Evolutionary conservation across 2,329 filamentous ascomycete genomes (phyloP).

Genomic region (Apiospora phragmitis): DNA sequence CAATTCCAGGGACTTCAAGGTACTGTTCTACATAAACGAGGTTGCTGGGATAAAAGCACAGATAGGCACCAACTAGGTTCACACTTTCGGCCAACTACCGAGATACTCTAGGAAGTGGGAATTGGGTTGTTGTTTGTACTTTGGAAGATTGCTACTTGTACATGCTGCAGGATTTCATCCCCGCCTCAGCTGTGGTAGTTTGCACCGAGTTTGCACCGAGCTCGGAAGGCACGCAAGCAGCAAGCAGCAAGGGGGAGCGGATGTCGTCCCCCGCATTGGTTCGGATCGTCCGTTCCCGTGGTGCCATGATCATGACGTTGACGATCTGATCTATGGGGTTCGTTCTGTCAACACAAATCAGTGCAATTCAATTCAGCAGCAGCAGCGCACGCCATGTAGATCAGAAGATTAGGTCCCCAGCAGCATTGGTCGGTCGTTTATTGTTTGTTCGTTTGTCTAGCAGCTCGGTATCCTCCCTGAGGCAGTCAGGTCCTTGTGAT

Average conservation of each 20-base stretch:
- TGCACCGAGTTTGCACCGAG: not conserved
- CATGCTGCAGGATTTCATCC: not conserved
- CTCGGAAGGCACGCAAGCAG: no score
- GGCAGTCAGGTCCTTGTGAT: not conserved
- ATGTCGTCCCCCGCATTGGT: not conserved
- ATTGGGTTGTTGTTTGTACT: not conserved
- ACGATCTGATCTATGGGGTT: not conserved
- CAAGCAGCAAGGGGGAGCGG: no score
- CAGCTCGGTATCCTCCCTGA: not conserved
- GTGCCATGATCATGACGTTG: not conserved
- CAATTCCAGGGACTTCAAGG: not conserved
- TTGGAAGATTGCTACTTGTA: not conserved
- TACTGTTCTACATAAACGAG: not conserved
- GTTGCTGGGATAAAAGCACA: not conserved
- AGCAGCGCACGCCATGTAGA: not conserved
- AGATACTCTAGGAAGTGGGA: not conserved
- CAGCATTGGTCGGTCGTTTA: not conserved
- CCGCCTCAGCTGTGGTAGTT: not conserved
- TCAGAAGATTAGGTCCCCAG: not conserved
- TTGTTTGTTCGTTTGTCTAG: not conserved
- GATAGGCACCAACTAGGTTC: not conserved
- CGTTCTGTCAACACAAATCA: not conserved
- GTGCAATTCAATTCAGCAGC: not conserved
- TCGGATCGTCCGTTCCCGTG: not conserved
- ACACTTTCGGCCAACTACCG: not conserved